Evolutionary conservation across 768 basidiomycete genomes (phyloP), one percentile per base, ranked within the genome.

Genomic region (Hericium coralloides): DNA sequence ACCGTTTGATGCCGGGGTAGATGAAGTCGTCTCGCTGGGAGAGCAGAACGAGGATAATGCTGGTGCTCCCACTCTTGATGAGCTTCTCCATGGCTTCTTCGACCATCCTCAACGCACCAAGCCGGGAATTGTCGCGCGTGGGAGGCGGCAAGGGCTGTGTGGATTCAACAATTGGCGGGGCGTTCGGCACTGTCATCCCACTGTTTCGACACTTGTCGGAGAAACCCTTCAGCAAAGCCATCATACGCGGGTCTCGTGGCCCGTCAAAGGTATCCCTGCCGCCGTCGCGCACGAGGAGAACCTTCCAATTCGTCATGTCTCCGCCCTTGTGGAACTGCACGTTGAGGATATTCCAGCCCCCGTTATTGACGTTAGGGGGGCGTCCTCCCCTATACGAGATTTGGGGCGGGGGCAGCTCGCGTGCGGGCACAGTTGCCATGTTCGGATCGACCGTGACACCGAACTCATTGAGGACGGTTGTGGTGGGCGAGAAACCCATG

Each of bases 1-100:
- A 76, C 4, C 80, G 79, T 78, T 92, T 91, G 67, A 92, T 82
- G 9, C 85, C 88, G 2, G 87, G 85, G 66, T 92, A 93, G 49
- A 93, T 86, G 61, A 67, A 84, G 51, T 87, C 85, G 65, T 93
- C 90, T 14, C 77, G 68, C 50, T 71, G 75, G 31, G 85, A 83
- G 4, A 93, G 70, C 22, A 93, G 65, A 5, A 91, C 85, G 25
- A 93, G 75, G 26, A 92, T 68, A 64, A 92, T 84, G 47, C 75
- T 77, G 0, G 87, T 87, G 63, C 73, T 79, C 12, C 64, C 23
- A 49, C 60, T 10, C 58, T 64, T 14, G 3, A 56, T n/a, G 53
- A 59, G 56, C 49, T 52, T 0, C 26, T 26, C 52, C 37, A 80
- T 53, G 1, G 63, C 66, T 0, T 65, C 52, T 49, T 64, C 69